Percentiles rank a stretch among this genome's conserved stretches.
Evolutionary conservation across 192 early-diverging fungal species (phyloP).

Genomic region (Backusella liffmaniae): DNA sequence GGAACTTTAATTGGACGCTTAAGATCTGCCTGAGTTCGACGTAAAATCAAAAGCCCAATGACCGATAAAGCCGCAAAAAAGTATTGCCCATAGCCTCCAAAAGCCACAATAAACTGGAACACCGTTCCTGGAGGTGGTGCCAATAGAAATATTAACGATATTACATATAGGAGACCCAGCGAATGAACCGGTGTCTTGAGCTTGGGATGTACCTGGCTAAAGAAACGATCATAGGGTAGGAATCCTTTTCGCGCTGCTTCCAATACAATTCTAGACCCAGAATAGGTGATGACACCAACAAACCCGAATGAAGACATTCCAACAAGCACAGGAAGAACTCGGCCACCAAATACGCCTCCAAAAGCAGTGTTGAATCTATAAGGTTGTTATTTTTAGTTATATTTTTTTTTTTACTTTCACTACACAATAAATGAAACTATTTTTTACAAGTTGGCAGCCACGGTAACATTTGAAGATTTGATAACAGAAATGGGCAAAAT

Average conservation of each 20-base stretch:
- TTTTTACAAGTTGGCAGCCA: background rate
- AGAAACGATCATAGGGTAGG: slow-evolving; percentile 37
- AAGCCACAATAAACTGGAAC: slow-evolving; percentile 21
- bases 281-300: background rate
- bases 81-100: slow-evolving; percentile 11
- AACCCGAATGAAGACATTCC: slow-evolving; percentile 29
- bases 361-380: slow-evolving; percentile 37
- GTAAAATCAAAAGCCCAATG: slow-evolving; percentile 10
- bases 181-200: slow-evolving; percentile 6
- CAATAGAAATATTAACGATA: background rate
- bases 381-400: slow-evolving; percentile 22
- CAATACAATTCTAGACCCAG: slow-evolving; percentile 44
- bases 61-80: slow-evolving; percentile 14
- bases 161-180: background rate
- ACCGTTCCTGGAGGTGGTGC: background rate
- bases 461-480: background rate
- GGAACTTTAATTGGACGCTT: slow-evolving; percentile 3
- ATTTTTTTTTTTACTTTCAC: background rate
- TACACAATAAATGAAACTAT: background rate
- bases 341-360: slow-evolving; percentile 33
- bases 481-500: background rate
- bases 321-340: slow-evolving; percentile 46
- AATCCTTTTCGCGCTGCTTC: slow-evolving; percentile 55
- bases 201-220: slow-evolving; percentile 39
- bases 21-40: slow-evolving; percentile 12